Percentiles rank a stretch among this genome's conserved stretches.
Conservation (phyloP, 2,329 filamentous ascomycete species). For the Talaromyces verruculosus region DNA sequence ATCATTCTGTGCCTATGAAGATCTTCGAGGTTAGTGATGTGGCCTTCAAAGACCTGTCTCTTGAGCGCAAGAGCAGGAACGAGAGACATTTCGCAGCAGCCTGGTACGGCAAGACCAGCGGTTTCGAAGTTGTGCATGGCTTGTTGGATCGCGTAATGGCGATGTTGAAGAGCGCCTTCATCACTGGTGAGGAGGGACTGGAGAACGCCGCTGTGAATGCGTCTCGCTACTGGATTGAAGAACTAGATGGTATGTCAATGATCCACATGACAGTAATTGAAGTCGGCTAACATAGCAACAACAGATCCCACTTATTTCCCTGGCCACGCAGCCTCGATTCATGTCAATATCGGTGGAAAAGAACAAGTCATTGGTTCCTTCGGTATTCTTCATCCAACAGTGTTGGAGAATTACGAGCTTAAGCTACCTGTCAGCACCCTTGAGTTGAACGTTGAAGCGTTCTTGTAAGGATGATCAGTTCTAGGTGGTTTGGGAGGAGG, state of each 20-base stretch:
- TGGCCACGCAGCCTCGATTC: constrained; percentile 83
- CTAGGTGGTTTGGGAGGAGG: neutral
- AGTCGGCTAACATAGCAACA: neutral
- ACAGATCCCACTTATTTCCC: constrained; percentile 82
- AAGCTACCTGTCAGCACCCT: constrained; percentile 90
- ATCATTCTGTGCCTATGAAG: constrained; percentile 82
- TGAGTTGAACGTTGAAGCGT: constrained; percentile 91
- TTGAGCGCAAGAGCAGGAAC: constrained; percentile 86
- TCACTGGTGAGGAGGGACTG: constrained; percentile 71
- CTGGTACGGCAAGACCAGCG: constrained; percentile 89
- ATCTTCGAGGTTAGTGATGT: constrained; percentile 91
- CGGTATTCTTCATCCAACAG: constrained; percentile 88
- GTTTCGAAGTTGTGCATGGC: constrained; percentile 94
- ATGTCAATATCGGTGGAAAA: constrained; percentile 72
- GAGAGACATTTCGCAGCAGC: constrained; percentile 95
- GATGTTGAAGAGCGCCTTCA: constrained; percentile 83
- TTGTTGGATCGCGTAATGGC: constrained; percentile 86
- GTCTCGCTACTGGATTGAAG: constrained; percentile 88
- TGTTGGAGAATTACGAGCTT: constrained; percentile 90
- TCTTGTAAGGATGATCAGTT: constrained; percentile 59
- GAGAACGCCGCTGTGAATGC: constrained; percentile 59
- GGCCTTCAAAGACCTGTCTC: constrained; percentile 78
- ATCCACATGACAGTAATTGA: constrained; percentile 14
- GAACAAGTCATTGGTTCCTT: constrained; percentile 80
- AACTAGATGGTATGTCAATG: constrained; percentile 65